Base-by-base conservation (phyloP, 2,329 filamentous ascomycete species). In the Aschersonia sp. region DNA sequence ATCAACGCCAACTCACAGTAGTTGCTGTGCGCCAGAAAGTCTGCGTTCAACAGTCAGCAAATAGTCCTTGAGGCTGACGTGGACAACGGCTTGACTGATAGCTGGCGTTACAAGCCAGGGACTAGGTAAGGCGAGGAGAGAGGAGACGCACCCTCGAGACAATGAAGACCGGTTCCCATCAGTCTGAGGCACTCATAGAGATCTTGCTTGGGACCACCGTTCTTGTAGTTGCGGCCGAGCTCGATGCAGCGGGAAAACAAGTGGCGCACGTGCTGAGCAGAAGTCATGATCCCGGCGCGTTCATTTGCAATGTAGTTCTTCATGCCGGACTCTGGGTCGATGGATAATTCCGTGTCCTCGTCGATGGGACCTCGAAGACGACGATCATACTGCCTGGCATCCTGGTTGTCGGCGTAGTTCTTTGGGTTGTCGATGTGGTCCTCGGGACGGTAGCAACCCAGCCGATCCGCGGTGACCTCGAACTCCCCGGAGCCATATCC, bases 291-390 rank as follows among this genome's bases (percentile, higher is more conserved):
- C 43, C 78, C 77, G 49, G 75, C 67, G 46, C 78, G 69, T 62
- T 96, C 89, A 53, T 88, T 88, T 40, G 89, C 87, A 63, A 96
- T 96, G 66, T 96, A 96, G 63, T 89, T 92, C 70, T 97, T 97
- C 67, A 94, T 72, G 56, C 84, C 85, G 5, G 81, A 83, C 47
- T 78, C 68, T 2, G 77, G 74, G 57, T 97, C 87, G 57, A 97
- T 76, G 43, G 76, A 78, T 37, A 96, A 74, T 68, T 96, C 90
- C 46, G 78, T 74, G 30, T 72, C 60, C 68, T 94, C 87, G 54
- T 95, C 77, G 43, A 97, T 72, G 0, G 86, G 87, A 1, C 81
- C 87, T 60, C 90, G 83, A 46, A 96, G 81, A 54, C 86, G 81
- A 47, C 64, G 71, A 60, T 96, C 85, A 60, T 92, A 95, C 54